A percentile compares a stretch with the other conserved stretches of the same genome.
Evolutionary conservation across 2,329 filamentous ascomycete species (phyloP).

Genomic region (Rutstroemia sp.): DNA sequence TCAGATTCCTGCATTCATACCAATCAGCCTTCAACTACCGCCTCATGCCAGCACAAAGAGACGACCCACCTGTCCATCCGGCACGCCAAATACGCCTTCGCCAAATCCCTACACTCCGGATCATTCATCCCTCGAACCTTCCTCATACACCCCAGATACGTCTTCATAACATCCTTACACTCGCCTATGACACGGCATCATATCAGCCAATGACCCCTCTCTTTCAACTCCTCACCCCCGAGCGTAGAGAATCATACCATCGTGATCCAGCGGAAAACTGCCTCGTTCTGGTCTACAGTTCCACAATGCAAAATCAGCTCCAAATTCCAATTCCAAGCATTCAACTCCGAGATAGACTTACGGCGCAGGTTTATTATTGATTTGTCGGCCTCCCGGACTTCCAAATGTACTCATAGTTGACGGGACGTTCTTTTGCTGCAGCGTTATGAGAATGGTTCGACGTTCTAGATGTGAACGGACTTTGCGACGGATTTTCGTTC

Average conservation of each 20-base stretch:
- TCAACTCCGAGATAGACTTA: conserved; percentile 34
- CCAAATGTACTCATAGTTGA: conserved; percentile 57
- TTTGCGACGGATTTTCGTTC: background rate
- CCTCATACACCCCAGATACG: conserved; percentile 83
- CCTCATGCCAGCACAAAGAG: background rate
- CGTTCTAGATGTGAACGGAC: background rate
- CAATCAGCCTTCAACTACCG: background rate
- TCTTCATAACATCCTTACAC: conserved; percentile 82
- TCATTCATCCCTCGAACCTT: conserved; percentile 78
- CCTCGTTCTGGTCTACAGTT: conserved; percentile 71
- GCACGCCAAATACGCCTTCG: conserved; percentile 83
- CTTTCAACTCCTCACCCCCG: background rate
- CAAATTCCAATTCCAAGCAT: background rate
- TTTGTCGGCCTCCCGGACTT: conserved; percentile 57
- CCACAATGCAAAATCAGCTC: background rate
- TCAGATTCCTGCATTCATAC: conserved; percentile 62
- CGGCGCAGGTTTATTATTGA: conserved; percentile 62
- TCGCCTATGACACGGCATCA: conserved; percentile 52
- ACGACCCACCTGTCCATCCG: conserved; percentile 80
- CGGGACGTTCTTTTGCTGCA: background rate
- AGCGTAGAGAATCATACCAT: conserved; percentile 45
- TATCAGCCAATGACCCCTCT: background rate
- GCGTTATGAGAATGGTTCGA: background rate
- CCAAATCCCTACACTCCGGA: conserved; percentile 73
- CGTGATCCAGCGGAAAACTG: conserved; percentile 93